Conservation (phyloP, 805 yeast species). For the Priceomyces medius region DNA sequence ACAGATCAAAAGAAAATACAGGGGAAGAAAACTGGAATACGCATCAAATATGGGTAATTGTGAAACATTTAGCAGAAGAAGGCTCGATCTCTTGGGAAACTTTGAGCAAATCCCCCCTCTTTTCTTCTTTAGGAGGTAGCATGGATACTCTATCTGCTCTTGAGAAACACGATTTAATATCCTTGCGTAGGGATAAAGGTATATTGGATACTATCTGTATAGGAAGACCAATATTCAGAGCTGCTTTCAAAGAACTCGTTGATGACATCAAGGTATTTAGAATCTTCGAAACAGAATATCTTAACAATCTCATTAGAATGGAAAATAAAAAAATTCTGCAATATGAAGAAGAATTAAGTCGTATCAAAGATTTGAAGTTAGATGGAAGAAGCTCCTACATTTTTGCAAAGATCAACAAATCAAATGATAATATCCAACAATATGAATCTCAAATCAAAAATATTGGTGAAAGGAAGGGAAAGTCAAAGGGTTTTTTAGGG, state of each 20-base stretch:
- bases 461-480: slow-evolving; percentile 10
- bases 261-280: slow-evolving; percentile 55
- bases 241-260: slow-evolving; percentile 72
- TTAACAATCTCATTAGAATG: slow-evolving; percentile 50
- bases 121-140: slow-evolving; percentile 53
- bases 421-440: slow-evolving; percentile 45
- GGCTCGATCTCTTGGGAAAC: slow-evolving; percentile 51
- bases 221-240: slow-evolving; percentile 79
- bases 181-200: slow-evolving; percentile 75
- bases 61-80: slow-evolving; percentile 57
- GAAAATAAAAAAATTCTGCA: slow-evolving; percentile 63
- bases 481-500: slow-evolving; percentile 1
- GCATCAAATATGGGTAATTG: slow-evolving; percentile 86
- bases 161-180: slow-evolving; percentile 76
- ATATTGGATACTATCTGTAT: slow-evolving; percentile 63
- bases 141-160: slow-evolving; percentile 55
- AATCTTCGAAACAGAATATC: slow-evolving; percentile 62
- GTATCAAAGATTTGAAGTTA: slow-evolving; percentile 52
- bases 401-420: slow-evolving; percentile 60
- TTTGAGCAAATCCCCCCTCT: slow-evolving; percentile 55
- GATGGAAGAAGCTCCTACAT: slow-evolving; percentile 64
- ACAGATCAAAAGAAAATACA: slow-evolving; percentile 17
- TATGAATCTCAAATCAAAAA: slow-evolving; percentile 30
- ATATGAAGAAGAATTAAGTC: slow-evolving; percentile 70
- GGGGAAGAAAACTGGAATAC: slow-evolving; percentile 54